Evolutionary conservation across 495 filamentous ascomycete genomes (phyloP).

Genomic region (Aspergillus baeticus): DNA sequence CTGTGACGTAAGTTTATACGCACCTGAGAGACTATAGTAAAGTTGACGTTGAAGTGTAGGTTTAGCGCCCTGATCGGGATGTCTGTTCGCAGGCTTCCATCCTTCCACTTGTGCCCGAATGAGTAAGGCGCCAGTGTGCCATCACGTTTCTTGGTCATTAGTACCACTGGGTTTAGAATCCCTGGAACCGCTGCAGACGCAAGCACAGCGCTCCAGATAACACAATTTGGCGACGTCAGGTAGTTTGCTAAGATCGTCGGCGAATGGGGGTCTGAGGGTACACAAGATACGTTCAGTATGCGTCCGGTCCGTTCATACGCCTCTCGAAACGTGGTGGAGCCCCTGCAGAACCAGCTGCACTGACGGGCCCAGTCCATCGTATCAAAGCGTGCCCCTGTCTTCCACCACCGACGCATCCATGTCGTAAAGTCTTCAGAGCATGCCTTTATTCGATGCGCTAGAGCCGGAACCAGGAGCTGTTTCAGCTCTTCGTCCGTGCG

Average conservation of each 20-base stretch:
- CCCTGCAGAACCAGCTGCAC: conserved; percentile 83
- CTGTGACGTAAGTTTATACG: conserved; percentile 18
- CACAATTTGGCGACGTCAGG: conserved; percentile 90
- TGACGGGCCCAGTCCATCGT: conserved; percentile 85
- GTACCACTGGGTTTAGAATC: conserved; percentile 90
- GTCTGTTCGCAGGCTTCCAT: conserved; percentile 89
- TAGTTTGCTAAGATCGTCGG: conserved; percentile 92
- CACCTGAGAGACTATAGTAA: conserved; percentile 86
- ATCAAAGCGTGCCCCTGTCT: conserved; percentile 91
- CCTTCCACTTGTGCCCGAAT: conserved; percentile 98
- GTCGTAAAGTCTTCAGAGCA: conserved; percentile 74
- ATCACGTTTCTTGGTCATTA: conserved; percentile 87
- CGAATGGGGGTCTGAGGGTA: conserved; percentile 94
- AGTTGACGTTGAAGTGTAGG: conserved; percentile 95
- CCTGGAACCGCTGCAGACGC: conserved; percentile 96
- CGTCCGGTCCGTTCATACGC: conserved; percentile 92
- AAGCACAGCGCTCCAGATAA: conserved; percentile 95
- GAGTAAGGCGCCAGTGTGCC: conserved; percentile 80
- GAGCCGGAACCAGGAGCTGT: conserved; percentile 76
- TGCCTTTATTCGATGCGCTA: conserved; percentile 80
- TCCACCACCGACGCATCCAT: conserved; percentile 85
- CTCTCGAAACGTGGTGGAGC: conserved; percentile 89
- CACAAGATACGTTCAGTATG: conserved; percentile 92
- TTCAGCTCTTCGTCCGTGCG: conserved; percentile 90
- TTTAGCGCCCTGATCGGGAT: conserved; percentile 93